Evolutionary conservation across 306 rosid genomes (phyloP), one percentile per base, ranked within the genome.

Genomic region (Begonia masoniana): DNA sequence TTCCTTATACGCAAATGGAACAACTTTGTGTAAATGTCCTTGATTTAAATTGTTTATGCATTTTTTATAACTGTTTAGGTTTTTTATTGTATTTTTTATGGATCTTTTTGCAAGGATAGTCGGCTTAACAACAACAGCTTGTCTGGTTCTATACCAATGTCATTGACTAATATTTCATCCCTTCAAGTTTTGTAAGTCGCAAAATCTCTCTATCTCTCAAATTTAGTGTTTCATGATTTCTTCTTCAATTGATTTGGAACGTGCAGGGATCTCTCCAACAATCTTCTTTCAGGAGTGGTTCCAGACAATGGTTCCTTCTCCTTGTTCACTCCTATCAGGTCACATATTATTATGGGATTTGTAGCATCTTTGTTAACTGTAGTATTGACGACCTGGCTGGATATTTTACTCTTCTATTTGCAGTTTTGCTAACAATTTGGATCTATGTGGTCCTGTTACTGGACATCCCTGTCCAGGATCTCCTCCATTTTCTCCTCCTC

Each of bases 391-490:
- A 17, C 16, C 15, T 1, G n/a, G 10, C 7, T 6, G 14, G 4
- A 2, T 35, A 56, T 52, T 70, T 78, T 46, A 65, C 57, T 39
- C 7, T 26, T 54, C 12, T 55, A 11, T 58, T 65, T 67, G 68
- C 84, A 89, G 97, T 85, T 89, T 76, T 67, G 1, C 4, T 4
- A 78, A 85, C 65, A 89, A 89, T 74, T 55, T 77, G 86, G 76
- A 31, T 74, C 83, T 92, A 12, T 92, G 99, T 68, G 99, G 99
- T 54, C 99, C 96, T n/a, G 99, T 92, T 36, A 83, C 99, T 54
- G 95, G 95, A 48, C 96, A 59, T 47, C 99, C 99, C 19, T 92
- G 99, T 77, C 99, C 96, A 16, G 96, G 96, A 59, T 86, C 99
- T 55, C 99, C 99, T 43, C 99, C 99, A 59, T 92, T 0, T 3